Conservation (phyloP, 805 yeast species). For the Candida insectalens region DNA sequence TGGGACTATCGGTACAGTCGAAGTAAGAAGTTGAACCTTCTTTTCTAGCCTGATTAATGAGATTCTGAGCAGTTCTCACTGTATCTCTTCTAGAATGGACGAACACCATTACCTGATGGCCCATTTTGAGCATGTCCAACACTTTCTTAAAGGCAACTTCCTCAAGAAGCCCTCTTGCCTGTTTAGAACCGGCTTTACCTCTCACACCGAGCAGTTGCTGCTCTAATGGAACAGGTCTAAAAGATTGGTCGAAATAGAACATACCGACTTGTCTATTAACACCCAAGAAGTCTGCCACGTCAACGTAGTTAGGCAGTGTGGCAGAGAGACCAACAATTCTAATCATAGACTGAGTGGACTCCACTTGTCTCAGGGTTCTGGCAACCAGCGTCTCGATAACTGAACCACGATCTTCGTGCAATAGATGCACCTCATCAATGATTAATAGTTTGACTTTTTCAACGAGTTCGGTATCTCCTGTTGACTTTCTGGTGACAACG, state of each 20-base stretch:
- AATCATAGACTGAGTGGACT: conserved; percentile 86
- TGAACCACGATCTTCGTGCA: conserved; percentile 97
- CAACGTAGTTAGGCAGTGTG: conserved; percentile 82
- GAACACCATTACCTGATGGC: conserved; percentile 91
- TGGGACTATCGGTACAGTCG: conserved; percentile 40
- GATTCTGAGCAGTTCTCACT: conserved; percentile 65
- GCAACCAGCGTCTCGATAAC: conserved; percentile 94
- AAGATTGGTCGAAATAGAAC: conserved; percentile 89
- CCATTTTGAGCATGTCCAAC: conserved; percentile 51
- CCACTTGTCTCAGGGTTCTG: conserved; percentile 90
- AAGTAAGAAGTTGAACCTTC: conserved; percentile 47
- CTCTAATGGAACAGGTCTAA: conserved; percentile 87
- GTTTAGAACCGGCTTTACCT: conserved; percentile 74
- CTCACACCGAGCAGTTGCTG: conserved; percentile 82
- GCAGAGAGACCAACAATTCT: conserved; percentile 93
- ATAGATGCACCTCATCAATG: conserved; percentile 92
- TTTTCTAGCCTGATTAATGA: conserved; percentile 57
- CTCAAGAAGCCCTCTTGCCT: conserved; percentile 66
- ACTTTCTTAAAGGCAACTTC: conserved; percentile 69
- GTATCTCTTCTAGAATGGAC: conserved; percentile 96
- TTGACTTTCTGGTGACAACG: conserved; percentile 89
- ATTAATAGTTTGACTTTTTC: conserved; percentile 77
- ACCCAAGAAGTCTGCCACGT: conserved; percentile 90
- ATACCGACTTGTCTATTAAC: conserved; percentile 86
- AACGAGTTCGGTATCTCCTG: conserved; percentile 78